Percentiles rank a stretch among this genome's conserved stretches.
Evolutionary conservation across 495 filamentous ascomycete species (phyloP).

Genomic region (Oidiodendron maius): DNA sequence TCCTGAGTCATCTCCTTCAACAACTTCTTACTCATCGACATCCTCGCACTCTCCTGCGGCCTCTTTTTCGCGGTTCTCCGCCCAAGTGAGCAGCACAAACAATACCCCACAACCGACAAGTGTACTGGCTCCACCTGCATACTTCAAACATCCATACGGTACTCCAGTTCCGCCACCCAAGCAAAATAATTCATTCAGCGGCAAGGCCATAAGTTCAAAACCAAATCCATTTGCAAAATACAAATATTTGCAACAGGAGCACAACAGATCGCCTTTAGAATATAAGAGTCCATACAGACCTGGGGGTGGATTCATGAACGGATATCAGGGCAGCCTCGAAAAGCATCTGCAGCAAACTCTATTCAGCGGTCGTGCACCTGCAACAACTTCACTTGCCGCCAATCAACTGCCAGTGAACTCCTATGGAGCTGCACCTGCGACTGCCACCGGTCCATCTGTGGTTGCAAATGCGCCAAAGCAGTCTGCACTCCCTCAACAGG

Average conservation of each 20-base stretch:
- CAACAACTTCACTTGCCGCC: conserved; percentile 5
- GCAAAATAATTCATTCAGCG: conserved; percentile 5
- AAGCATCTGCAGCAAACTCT: conserved; percentile 29
- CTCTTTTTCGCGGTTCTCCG: background rate
- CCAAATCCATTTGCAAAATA: conserved; percentile 31
- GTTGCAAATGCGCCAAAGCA: conserved; percentile 1
- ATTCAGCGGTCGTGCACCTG: conserved; percentile 9
- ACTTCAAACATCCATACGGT: background rate
- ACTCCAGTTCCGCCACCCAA: background rate
- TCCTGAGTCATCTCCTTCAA: background rate
- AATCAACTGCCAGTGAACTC: conserved; percentile 1
- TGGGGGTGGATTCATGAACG: conserved; percentile 49
- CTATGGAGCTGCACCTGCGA: background rate
- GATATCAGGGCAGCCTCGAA: conserved; percentile 44
- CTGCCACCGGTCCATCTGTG: background rate
- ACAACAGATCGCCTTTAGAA: conserved; percentile 34
- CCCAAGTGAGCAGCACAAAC: background rate
- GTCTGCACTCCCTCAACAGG: conserved; percentile 3
- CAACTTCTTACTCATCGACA: background rate
- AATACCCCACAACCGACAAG: background rate
- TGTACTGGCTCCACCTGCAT: conserved; percentile 4
- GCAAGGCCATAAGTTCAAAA: conserved; percentile 3
- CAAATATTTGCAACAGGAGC: conserved; percentile 44
- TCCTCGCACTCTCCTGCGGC: background rate
- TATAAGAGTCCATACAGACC: conserved; percentile 47